phyloP scores from a whole-genome alignment of 768 basidiomycete genomes.

The Leccinellum rugosiceps region DNA sequence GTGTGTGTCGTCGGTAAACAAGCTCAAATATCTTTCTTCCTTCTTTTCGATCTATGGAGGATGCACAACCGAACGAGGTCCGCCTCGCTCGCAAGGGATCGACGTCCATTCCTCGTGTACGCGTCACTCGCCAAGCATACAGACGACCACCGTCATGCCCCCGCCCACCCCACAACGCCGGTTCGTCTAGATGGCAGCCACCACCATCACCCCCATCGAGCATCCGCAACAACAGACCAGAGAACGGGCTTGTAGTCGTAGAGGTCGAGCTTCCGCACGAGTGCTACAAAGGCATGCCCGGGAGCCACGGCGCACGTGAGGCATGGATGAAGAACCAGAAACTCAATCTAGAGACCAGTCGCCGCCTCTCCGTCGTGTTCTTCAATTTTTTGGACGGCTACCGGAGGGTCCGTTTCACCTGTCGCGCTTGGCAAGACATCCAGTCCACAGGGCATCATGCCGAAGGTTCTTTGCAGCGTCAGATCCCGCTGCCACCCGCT shows the following conservation, averaged over 20 bases:
- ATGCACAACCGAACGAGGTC: slow-evolving; percentile 39
- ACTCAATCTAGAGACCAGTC: background rate
- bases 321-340: slow-evolving; percentile 15
- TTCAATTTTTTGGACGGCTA: slow-evolving; percentile 5
- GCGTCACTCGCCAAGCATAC: background rate
- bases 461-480: slow-evolving; percentile 5
- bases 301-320: slow-evolving; percentile 5
- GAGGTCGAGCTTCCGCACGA: slow-evolving; percentile 7
- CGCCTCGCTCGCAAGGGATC: slow-evolving; percentile 35
- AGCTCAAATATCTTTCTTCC: slow-evolving; percentile 10
- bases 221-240: background rate
- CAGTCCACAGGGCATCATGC: background rate
- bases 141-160: background rate
- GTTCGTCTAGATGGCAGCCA: background rate
- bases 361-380: slow-evolving; percentile 11
- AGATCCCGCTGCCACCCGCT: background rate
- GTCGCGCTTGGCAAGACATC: background rate
- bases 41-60: slow-evolving; percentile 25
- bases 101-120: slow-evolving; percentile 27
- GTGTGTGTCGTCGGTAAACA: slow-evolving; percentile 20
- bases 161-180: background rate
- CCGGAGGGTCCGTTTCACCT: slow-evolving; percentile 9
- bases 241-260: slow-evolving; percentile 3
- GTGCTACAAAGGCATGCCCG: slow-evolving; percentile 11
- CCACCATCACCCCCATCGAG: background rate